Base-by-base conservation (phyloP, 176 grass and related monocot species). In the Hsuehochloa calcarea region DNA sequence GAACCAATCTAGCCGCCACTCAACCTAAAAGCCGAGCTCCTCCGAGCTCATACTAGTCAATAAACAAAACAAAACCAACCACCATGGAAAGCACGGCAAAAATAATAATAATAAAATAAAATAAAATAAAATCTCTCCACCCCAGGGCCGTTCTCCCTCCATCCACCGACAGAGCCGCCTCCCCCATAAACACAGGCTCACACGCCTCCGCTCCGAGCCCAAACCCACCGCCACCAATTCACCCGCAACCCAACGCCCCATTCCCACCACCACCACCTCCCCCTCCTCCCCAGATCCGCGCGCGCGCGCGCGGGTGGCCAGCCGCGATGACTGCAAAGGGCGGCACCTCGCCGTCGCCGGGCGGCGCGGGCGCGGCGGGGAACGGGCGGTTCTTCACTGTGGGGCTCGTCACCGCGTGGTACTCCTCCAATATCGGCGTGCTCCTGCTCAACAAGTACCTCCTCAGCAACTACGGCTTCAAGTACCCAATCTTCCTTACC, bases 401-500 rank as follows among this genome's bases (percentile, higher is more conserved):
- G 58, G 90, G 92, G 22, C 87, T 97, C 23, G 91, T 95, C 66
- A 73, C 91, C 41, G 84, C 92, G 29, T 97, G 95, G 95, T 97
- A 97, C 90, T 91, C 89, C 54, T 97, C 95, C 80, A 97, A 97
- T 91, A 95, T 97, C 87, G 95, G 95, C 66, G 93, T 97, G 79
- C 95, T 97, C 59, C 91, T 97, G 74, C 91, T 97, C 85, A 97
- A 97, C 95, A 97, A 97, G 91, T 97, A 93, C 88, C 89, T 97
- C 52, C 91, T 95, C 77, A 90, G 87, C 87, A 97, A 97, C 92
- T 95, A 97, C 61, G 93, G 95, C 61, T 97, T 97, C 95, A 95
- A 93, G 91, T 97, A 95, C 89, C 95, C 95, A 2, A 95, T 97
- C 93, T 97, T 97, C 90, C 95, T 97, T 87, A 97, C 95, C 89